Evolutionary conservation across 495 filamentous ascomycete species (phyloP).

Genomic region (Corynascus novoguineensis): DNA sequence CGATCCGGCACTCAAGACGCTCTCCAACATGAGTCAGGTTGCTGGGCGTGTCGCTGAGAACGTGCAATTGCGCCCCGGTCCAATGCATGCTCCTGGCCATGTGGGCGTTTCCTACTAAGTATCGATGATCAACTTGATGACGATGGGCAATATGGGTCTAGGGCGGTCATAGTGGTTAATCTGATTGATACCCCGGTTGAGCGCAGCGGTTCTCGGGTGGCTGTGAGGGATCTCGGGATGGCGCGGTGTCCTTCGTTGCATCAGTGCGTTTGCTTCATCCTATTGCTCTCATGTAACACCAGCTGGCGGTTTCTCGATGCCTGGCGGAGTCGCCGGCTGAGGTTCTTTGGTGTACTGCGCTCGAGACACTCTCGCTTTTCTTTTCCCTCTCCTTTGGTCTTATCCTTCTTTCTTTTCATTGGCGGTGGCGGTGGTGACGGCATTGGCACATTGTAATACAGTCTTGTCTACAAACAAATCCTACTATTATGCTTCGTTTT

Average conservation of each 20-base stretch:
- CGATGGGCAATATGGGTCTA: slow-evolving; percentile 1
- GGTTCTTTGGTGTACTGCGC: no score
- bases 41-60: slow-evolving; percentile 25
- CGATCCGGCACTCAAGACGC: slow-evolving; percentile 58
- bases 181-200: slow-evolving; percentile 7
- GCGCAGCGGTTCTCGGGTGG: background rate
- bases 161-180: slow-evolving; percentile 1
- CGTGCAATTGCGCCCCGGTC: slow-evolving; percentile 13
- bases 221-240: background rate
- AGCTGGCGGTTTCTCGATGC: no score
- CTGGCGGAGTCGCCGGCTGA: no score
- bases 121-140: background rate
- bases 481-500: no score
- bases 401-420: no score
- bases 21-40: slow-evolving; percentile 47
- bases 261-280: background rate
- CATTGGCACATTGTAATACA: no score
- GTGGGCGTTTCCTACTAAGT: slow-evolving; percentile 12
- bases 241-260: background rate
- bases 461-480: no score
- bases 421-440: no score
- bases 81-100: slow-evolving; percentile 10
- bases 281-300: no score
- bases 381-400: no score
- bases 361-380: no score